Evolutionary conservation across 2,329 filamentous ascomycete genomes (phyloP).

Genomic region (Leptographium lundbergii): DNA sequence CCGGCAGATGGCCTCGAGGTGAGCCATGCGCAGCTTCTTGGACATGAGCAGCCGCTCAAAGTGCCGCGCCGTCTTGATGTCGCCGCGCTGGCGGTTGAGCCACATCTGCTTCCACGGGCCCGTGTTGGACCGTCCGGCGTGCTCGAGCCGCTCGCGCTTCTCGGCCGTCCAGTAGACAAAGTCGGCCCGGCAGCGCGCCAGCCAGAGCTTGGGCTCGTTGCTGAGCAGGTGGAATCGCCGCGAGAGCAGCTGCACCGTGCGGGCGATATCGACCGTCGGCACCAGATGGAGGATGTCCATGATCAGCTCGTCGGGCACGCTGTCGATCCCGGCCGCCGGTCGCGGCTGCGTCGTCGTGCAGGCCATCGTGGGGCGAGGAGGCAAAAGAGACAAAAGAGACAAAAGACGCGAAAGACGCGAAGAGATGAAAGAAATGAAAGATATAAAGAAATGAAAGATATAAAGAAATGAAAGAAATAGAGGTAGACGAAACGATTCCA

Average conservation of each 20-base stretch:
- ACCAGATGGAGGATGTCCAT: slow-evolving; percentile 59
- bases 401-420: not conserved
- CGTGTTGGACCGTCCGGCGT: slow-evolving; percentile 37
- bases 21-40: slow-evolving; percentile 55
- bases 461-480: not conserved
- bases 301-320: slow-evolving; percentile 74
- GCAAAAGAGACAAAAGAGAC: not conserved
- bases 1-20: slow-evolving; percentile 57
- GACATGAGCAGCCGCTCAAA: slow-evolving; percentile 59
- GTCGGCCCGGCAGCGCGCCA: slow-evolving; percentile 51
- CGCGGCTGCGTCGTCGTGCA: not conserved
- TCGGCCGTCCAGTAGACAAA: slow-evolving; percentile 66
- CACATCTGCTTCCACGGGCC: slow-evolving; percentile 60
- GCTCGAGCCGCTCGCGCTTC: slow-evolving; percentile 45
- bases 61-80: slow-evolving; percentile 36
- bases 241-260: slow-evolving; percentile 39
- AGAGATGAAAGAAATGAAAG: not conserved
- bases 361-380: not conserved
- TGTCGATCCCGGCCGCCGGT: slow-evolving; percentile 24
- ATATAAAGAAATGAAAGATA: not conserved
- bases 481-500: too few relatives aligned
- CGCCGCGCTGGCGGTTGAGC: slow-evolving; percentile 38
- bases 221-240: slow-evolving; percentile 52
- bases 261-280: slow-evolving; percentile 42
- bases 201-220: slow-evolving; percentile 69